These are phyloP conservation scores for Candida pini DNA, from an alignment of 805 yeast species.

Conservation along the genomic window DNA sequence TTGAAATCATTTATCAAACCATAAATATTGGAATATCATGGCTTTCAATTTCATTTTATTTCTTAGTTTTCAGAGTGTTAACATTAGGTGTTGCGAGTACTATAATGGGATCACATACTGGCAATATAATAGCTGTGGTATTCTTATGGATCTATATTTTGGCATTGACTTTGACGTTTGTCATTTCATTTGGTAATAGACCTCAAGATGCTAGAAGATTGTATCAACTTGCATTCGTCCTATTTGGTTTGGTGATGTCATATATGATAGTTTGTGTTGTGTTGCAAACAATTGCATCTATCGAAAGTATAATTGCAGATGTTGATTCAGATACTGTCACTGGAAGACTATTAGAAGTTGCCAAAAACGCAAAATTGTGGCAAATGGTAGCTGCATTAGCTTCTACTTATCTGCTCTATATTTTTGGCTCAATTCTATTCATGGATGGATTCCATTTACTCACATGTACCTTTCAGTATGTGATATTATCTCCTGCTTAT, in stretches of 20 bases:
- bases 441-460: constrained; percentile 88
- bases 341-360: constrained; percentile 38
- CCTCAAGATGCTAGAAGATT: constrained; percentile 82
- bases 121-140: constrained; percentile 68
- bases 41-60: constrained; percentile 86
- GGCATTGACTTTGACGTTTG: constrained; percentile 73
- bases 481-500: constrained; percentile 80
- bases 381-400: constrained; percentile 77
- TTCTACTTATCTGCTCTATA: constrained; percentile 76
- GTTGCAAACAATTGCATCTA: constrained; percentile 53
- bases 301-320: constrained; percentile 41
- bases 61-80: constrained; percentile 81
- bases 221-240: constrained; percentile 60
- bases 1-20: constrained; percentile 77
- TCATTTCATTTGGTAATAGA: constrained; percentile 87
- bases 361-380: constrained; percentile 61
- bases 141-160: constrained; percentile 83
- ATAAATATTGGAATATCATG: constrained; percentile 74
- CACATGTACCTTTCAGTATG: constrained; percentile 77
- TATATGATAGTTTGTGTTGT: constrained; percentile 79
- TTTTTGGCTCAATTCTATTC: constrained; percentile 69
- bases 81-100: constrained; percentile 64
- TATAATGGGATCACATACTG: constrained; percentile 45
- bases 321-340: constrained; percentile 30
- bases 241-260: constrained; percentile 80